Conservation (phyloP, 768 basidiomycete genomes). For the Amanita muscaria region DNA sequence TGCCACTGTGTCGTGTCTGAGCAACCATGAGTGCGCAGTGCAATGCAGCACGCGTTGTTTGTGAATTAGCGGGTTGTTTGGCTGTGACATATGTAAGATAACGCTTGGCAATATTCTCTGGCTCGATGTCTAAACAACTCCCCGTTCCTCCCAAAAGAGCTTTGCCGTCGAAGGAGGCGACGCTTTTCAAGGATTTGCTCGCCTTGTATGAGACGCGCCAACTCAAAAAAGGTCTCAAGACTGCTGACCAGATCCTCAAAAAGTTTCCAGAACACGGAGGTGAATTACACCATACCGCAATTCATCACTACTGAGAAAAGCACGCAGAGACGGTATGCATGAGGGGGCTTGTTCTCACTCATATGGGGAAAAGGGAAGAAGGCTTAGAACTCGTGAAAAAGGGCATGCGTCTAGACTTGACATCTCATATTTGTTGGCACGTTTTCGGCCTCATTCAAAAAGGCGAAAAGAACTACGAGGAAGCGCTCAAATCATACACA, state of each 20-base stretch:
- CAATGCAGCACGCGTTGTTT: constrained; percentile 35
- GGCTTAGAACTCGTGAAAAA: constrained; percentile 80
- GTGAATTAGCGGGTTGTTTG: constrained; percentile 19
- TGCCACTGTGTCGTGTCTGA: constrained; percentile 55
- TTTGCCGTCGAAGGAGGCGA: constrained; percentile 75
- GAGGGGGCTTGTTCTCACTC: constrained; percentile 85
- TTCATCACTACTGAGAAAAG: constrained; percentile 4
- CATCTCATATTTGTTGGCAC: constrained; percentile 96
- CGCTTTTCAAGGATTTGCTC: constrained; percentile 80
- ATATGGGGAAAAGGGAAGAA: constrained; percentile 72
- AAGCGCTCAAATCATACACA: constrained; percentile 86
- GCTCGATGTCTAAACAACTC: constrained; percentile 29
- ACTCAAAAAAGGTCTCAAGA: constrained; percentile 83
- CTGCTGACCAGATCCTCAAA: constrained; percentile 89
- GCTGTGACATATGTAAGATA: constrained; percentile 11
- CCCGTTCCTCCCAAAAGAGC: constrained; percentile 37
- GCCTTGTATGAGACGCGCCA: constrained; percentile 84
- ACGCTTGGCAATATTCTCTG: constrained; percentile 1
- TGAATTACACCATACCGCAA: constrained; percentile 24
- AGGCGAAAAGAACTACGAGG: constrained; percentile 90
- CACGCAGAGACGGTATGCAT: constrained; percentile 84
- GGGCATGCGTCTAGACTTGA: constrained; percentile 71
- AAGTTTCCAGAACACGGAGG: constrained; percentile 96
- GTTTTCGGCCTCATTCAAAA: constrained; percentile 94
- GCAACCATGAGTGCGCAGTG: constrained; percentile 47